Evolutionary conservation across 805 yeast genomes (phyloP).

Genomic region (Barnettozyma vustinii): DNA sequence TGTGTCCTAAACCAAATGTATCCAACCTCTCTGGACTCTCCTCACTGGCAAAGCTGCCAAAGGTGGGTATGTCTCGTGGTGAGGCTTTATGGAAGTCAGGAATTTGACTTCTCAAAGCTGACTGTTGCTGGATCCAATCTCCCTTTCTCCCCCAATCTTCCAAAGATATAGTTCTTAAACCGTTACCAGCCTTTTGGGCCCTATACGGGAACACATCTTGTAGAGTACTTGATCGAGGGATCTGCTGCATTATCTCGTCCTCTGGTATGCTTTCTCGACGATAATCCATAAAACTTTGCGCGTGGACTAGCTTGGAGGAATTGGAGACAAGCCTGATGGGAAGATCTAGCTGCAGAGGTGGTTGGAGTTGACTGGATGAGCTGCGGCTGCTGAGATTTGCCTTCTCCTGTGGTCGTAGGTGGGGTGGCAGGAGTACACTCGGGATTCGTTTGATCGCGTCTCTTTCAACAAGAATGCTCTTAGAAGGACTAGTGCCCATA

Average conservation of each 20-base stretch:
- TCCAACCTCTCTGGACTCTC: background rate
- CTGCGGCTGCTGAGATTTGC: background rate
- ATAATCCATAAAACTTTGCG: constrained; percentile 2
- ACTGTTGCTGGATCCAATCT: constrained; percentile 9
- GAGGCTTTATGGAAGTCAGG: background rate
- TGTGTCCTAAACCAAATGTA: background rate
- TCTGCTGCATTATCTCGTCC: constrained; percentile 14
- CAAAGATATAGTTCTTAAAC: constrained; percentile 18
- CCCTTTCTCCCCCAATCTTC: constrained; percentile 19
- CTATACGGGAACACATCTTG: constrained; percentile 13
- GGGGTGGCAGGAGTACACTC: constrained; percentile 24
- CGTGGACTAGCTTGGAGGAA: background rate
- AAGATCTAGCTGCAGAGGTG: background rate
- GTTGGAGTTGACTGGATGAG: background rate
- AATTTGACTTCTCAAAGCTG: background rate
- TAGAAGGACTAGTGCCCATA: constrained; percentile 6
- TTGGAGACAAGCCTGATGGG: background rate
- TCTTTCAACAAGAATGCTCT: constrained; percentile 17
- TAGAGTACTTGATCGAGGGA: constrained; percentile 20
- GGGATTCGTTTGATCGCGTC: constrained; percentile 26
- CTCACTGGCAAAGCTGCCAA: background rate
- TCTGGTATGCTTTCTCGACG: constrained; percentile 11
- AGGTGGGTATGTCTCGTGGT: background rate
- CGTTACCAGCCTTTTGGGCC: constrained; percentile 1
- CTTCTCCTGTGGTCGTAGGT: constrained; percentile 19